phyloP scores from a whole-genome alignment of 768 basidiomycete species.

The Tulasnella sp. region DNA sequence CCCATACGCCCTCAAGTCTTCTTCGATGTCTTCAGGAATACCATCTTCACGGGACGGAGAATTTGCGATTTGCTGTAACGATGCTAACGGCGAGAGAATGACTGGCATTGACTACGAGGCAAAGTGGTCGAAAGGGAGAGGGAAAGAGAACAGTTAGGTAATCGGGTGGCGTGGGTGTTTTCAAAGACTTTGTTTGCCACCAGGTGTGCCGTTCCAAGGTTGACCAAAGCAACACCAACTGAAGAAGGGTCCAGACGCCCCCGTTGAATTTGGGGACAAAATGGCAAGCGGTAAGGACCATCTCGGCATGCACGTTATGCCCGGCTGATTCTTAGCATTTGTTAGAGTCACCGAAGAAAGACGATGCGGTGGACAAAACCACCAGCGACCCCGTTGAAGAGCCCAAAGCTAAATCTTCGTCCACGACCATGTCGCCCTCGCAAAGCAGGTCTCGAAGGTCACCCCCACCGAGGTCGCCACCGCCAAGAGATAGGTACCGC shows the following conservation, averaged over 20 bases:
- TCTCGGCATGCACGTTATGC: neutral
- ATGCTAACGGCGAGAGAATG: conserved; percentile 79
- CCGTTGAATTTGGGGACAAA: neutral
- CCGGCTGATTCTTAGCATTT: neutral
- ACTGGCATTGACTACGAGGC: conserved; percentile 48
- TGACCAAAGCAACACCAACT: neutral
- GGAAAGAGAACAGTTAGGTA: too few relatives aligned
- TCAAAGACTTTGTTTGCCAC: conserved; percentile 5
- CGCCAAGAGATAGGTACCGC: conserved; percentile 19
- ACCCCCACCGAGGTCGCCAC: conserved; percentile 28
- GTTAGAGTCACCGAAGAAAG: neutral
- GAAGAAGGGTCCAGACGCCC: too few relatives aligned
- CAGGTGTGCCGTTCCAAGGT: neutral
- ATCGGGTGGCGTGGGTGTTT: conserved; percentile 17
- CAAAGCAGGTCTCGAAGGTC: conserved; percentile 12
- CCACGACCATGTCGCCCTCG: neutral
- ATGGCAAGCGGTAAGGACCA: neutral
- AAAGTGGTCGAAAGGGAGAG: neutral
- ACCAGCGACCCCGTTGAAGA: neutral
- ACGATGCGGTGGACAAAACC: neutral
- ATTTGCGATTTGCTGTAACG: conserved; percentile 71
- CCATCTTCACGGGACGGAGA: conserved; percentile 85
- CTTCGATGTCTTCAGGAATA: conserved; percentile 77
- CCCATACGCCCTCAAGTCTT: conserved; percentile 86
- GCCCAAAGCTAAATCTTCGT: neutral